Evolutionary conservation across 164 flowering plant genomes (phyloP).

Genomic region (Brasenia schreberi): DNA sequence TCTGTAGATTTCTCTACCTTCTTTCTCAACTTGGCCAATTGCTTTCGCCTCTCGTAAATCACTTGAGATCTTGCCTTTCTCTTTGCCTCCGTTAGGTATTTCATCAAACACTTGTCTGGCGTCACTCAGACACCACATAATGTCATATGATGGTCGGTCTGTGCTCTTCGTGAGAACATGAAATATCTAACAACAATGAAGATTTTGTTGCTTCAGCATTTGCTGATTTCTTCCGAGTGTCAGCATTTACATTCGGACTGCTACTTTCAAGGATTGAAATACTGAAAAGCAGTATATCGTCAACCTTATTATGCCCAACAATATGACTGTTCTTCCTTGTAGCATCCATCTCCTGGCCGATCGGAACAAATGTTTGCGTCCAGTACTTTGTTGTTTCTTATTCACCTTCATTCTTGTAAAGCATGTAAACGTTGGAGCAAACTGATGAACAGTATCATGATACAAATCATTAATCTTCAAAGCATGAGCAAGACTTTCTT

Average conservation of each 20-base stretch:
- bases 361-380: constrained; percentile 93
- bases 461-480: constrained; percentile 81
- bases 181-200: constrained; percentile 48
- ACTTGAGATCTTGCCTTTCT: too few relatives aligned
- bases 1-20: too few relatives aligned
- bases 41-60: too few relatives aligned
- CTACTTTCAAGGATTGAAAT: constrained; percentile 35
- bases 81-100: too few relatives aligned
- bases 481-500: constrained; percentile 82
- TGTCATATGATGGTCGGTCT: too few relatives aligned
- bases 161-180: constrained; percentile 26
- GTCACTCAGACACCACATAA: too few relatives aligned
- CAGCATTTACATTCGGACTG: constrained; percentile 29
- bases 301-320: constrained; percentile 42
- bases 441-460: constrained; percentile 98
- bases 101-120: too few relatives aligned
- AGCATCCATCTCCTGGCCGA: constrained; percentile 89
- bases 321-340: constrained; percentile 57
- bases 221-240: constrained; percentile 8
- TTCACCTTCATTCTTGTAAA: constrained; percentile 78
- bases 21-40: too few relatives aligned
- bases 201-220: constrained; percentile 46
- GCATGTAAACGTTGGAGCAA: constrained; percentile 97
- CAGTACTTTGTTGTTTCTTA: constrained; percentile 74
- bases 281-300: constrained; percentile 55